Base-by-base conservation (phyloP, 495 filamentous ascomycete species). In the Penicillium cinerascens region DNA sequence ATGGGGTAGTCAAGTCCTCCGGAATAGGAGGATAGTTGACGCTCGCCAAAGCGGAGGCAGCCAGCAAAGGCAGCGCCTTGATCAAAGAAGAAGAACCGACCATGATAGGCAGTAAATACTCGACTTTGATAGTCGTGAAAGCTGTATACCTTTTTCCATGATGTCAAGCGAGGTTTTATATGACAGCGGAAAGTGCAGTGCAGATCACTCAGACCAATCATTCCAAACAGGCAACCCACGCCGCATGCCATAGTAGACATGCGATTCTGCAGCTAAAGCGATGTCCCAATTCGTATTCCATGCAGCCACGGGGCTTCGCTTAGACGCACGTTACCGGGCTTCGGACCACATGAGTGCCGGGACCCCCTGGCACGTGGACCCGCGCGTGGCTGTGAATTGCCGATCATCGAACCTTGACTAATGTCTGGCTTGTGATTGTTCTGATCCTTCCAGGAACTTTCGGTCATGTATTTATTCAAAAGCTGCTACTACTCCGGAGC, bases 1-100 rank as follows among this genome's bases (percentile, higher is more conserved):
- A 63, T 1, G 81, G 81, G 2, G 80, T 84, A 9, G 79, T 80
- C 64, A 76, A 49, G 59, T 84, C 81, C 15, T 52, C 45, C 5
- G 81, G 81, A n/a, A 74, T 71, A 8, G 74, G 26, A 17, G 81
- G 80, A 60, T 77, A 82, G 49, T 65, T 76, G 2, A 76, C 75
- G 11, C 58, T 59, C 11, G 78, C 78, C 43, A 70, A 48, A 9
- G 58, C 69, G 33, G 61, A 56, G 11, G 64, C 64, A 17, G 72
- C 78, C 51, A 79, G 26, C 9, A 76, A 26, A n/a, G 78, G 76
- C 26, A 77, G 54, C 15, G 54, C 36, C 52, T 63, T 63, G 41
- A 57, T 22, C 2, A 61, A 22, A 35, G 45, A 39, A n/a, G 26
- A 15, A 35, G 49, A 25, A 2, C 54, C 57, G 16, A 57, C 60